Base-by-base conservation (phyloP, 176 grass and related monocot species). In the Miscanthus lutarioriparius region DNA sequence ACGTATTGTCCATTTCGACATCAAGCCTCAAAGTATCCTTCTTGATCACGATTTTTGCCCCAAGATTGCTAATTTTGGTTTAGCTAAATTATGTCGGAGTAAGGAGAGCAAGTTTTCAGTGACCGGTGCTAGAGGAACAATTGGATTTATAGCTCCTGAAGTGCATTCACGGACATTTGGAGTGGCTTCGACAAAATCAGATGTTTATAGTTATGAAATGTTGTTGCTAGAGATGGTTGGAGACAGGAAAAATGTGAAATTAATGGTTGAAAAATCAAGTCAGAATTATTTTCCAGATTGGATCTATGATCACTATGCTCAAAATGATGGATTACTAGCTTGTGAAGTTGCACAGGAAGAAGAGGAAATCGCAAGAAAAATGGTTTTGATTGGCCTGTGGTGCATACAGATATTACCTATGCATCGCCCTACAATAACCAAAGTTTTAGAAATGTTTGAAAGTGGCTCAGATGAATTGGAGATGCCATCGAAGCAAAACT, bases 201-300 rank as follows among this genome's bases (percentile, higher is more conserved):
- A 94, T 76, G 87, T 91, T 36, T 94, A 91, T 45, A 87, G 92
- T 27, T 94, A 91, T 32, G 92, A 89, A 48, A 94, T 89, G 92
- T 79, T 79, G 90, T 28, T 89, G 16, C 37, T 82, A 20, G 87
- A 94, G 72, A 91, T 94, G 92, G 81, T 89, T 1, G 92, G 85
- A 53, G 91, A 81, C 69, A 80, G 80, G 40, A 75, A 59, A 66
- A 94, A 91, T 44, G 19, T 59, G 1, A 87, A 87, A 75, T 16
- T 22, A 9, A 10, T 6, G 14, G 76, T 6, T 2, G 14, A 48
- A 4, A 85, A 82, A 3, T 69, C 84, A 10, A 93, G 80, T 61
- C 70, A 93, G 78, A 75, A 13, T 6, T 75, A 32, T 92, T 92
- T 49, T 88, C 82, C 90, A 48, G 82, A 92, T 32, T 92, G 90